Conservation (phyloP, 1,284 basidiomycete genomes). For the Rhodotorula sp. region DNA sequence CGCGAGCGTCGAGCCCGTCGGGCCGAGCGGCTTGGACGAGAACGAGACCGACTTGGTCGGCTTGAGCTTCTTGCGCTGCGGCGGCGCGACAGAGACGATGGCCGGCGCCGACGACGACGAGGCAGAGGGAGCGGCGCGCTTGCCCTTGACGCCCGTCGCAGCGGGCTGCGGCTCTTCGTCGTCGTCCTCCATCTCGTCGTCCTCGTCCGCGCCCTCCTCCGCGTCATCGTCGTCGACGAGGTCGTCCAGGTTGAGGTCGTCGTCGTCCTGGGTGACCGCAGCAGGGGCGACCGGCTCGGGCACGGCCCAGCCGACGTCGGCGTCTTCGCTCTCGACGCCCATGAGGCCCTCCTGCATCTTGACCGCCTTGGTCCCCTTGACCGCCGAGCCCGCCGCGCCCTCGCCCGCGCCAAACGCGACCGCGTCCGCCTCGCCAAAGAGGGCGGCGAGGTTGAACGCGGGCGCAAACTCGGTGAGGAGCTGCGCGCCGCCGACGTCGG, state of each 20-base stretch:
- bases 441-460: slow-evolving; percentile 70
- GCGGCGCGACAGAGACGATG: slow-evolving; percentile 46
- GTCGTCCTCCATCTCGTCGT: slow-evolving; percentile 29
- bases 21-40: slow-evolving; percentile 37
- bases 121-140: slow-evolving; percentile 8
- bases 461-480: slow-evolving; percentile 67
- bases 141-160: slow-evolving; percentile 19
- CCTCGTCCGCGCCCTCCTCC: slow-evolving; percentile 23
- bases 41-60: slow-evolving; percentile 38
- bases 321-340: slow-evolving; percentile 42
- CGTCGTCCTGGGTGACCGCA: slow-evolving; percentile 12
- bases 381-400: slow-evolving; percentile 54
- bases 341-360: slow-evolving; percentile 36
- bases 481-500: slow-evolving; percentile 72
- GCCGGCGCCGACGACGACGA: neutral
- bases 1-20: slow-evolving; percentile 24
- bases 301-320: slow-evolving; percentile 33
- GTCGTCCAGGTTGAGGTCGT: slow-evolving; percentile 23
- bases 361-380: slow-evolving; percentile 39
- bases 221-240: slow-evolving; percentile 22
- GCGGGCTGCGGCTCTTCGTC: slow-evolving; percentile 33
- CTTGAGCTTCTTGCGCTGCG: slow-evolving; percentile 24
- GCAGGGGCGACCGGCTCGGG: slow-evolving; percentile 17
- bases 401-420: slow-evolving; percentile 63
- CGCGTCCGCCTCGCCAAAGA: slow-evolving; percentile 72